These are phyloP conservation scores for Pseudonitzschia multiseries DNA, from an alignment of 108 stramenopile species.

Conservation along the genomic window DNA sequence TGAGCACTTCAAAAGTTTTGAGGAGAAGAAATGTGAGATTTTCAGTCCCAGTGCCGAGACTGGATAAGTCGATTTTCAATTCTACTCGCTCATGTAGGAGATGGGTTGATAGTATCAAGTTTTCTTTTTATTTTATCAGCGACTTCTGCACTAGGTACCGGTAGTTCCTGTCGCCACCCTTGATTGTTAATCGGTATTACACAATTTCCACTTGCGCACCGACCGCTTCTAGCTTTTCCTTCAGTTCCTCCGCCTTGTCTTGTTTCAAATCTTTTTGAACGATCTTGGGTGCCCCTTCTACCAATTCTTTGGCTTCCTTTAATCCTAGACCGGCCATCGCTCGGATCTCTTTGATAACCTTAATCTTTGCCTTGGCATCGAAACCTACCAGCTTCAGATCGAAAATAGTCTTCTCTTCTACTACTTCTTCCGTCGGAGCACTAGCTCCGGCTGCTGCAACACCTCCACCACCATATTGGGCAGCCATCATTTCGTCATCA, in stretches of 20 bases:
- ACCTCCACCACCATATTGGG: constrained; percentile 50
- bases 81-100: too few species aligned
- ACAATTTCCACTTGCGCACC: constrained; percentile 80
- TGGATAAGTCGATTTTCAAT: too few species aligned
- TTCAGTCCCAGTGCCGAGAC: too few species aligned
- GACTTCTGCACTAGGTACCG: too few species aligned
- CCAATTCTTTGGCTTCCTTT: constrained; percentile 95
- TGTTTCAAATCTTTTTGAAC: constrained; percentile 75
- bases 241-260: constrained; percentile 86
- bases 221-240: constrained; percentile 72
- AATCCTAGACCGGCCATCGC: constrained; percentile 85
- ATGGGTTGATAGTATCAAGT: too few species aligned
- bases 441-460: constrained; percentile 26
- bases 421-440: constrained; percentile 46
- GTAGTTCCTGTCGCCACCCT: too few species aligned
- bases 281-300: constrained; percentile 81
- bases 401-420: constrained; percentile 70
- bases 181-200: constrained; percentile 25
- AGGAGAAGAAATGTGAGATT: neutral
- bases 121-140: too few species aligned
- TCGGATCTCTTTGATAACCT: constrained; percentile 94
- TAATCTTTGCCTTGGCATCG: constrained; percentile 93
- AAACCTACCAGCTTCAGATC: constrained; percentile 86
- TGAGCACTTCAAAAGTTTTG: neutral
- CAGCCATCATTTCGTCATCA: constrained; percentile 53